Percentiles rank a stretch among this genome's conserved stretches.
phyloP scores from a whole-genome alignment of 108 stramenopile species.

The Discostella stelligeroides region DNA sequence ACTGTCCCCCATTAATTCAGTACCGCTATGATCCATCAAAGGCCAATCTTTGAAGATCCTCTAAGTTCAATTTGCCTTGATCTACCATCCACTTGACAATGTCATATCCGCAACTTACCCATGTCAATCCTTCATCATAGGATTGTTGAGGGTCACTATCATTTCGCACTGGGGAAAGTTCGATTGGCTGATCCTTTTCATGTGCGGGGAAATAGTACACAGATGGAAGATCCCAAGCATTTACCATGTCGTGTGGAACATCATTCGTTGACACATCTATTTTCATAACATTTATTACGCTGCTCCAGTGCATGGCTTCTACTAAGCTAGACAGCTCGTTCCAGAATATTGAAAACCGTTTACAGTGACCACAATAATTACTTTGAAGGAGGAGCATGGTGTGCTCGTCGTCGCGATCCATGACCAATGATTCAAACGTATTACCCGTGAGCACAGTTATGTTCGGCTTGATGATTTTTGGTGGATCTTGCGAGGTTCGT shows the following conservation, averaged over 20 bases:
- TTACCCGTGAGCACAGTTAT: constrained; percentile 51
- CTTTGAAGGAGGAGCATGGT: constrained; percentile 59
- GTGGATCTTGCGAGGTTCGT: neutral
- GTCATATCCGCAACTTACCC: constrained; percentile 43
- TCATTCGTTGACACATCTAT: constrained; percentile 67
- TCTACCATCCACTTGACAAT: constrained; percentile 40
- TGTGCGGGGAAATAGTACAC: constrained; percentile 59
- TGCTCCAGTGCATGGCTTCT: constrained; percentile 55
- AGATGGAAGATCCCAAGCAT: constrained; percentile 45
- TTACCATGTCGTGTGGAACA: constrained; percentile 42
- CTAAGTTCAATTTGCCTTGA: constrained; percentile 44
- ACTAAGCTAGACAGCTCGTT: constrained; percentile 63
- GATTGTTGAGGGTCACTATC: constrained; percentile 29
- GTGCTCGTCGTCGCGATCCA: constrained; percentile 50
- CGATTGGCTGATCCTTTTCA: constrained; percentile 47
- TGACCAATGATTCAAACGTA: constrained; percentile 47
- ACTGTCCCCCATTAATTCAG: too few species aligned
- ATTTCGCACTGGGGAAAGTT: constrained; percentile 16
- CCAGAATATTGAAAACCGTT: constrained; percentile 71
- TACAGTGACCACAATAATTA: constrained; percentile 81
- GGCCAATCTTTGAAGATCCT: constrained; percentile 29
- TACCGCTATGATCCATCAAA: constrained; percentile 13
- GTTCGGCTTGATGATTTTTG: constrained; percentile 16
- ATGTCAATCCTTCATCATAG: constrained; percentile 45
- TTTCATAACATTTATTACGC: constrained; percentile 50